Percentiles rank a stretch among this genome's conserved stretches.
Evolutionary conservation across 257 asterid genomes (phyloP).

Genomic region (Nicotiana attenuata): DNA sequence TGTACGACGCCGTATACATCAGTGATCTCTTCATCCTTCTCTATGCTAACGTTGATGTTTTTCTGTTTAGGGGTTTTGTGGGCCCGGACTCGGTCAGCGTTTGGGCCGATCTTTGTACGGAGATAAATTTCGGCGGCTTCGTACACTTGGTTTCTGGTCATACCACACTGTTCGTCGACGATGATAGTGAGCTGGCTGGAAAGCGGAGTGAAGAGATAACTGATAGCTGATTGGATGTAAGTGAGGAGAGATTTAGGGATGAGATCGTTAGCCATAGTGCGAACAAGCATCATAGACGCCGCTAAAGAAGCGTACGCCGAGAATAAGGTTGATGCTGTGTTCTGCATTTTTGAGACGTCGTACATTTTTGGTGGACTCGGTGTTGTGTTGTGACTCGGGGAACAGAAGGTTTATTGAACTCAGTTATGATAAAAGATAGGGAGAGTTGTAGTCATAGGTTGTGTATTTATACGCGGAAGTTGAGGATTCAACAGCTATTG

Average conservation of each 20-base stretch:
- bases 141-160: slow-evolving; percentile 50
- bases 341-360: slow-evolving; percentile 40
- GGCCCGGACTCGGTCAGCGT: slow-evolving; percentile 42
- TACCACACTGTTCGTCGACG: slow-evolving; percentile 60
- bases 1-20: slow-evolving; percentile 29
- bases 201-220: slow-evolving; percentile 23
- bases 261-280: slow-evolving; percentile 52
- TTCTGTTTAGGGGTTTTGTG: slow-evolving; percentile 48
- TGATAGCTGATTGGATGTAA: slow-evolving; percentile 24
- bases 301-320: slow-evolving; percentile 80
- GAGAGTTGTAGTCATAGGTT: not conserved
- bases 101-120: slow-evolving; percentile 47
- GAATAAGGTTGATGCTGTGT: slow-evolving; percentile 50
- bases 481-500: not conserved
- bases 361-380: slow-evolving; percentile 18
- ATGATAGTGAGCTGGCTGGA: slow-evolving; percentile 43
- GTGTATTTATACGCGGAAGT: not conserved
- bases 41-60: slow-evolving; percentile 41
- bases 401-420: not conserved
- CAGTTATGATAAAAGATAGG: not conserved
- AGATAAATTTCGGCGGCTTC: slow-evolving; percentile 72
- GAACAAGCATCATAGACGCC: slow-evolving; percentile 59
- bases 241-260: slow-evolving; percentile 40
- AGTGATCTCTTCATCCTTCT: slow-evolving; percentile 37
- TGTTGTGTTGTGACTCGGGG: not conserved